These are phyloP conservation scores for Corchorus olitorius DNA, from an alignment of 345 rosid genomes.

Conservation along the genomic window DNA sequence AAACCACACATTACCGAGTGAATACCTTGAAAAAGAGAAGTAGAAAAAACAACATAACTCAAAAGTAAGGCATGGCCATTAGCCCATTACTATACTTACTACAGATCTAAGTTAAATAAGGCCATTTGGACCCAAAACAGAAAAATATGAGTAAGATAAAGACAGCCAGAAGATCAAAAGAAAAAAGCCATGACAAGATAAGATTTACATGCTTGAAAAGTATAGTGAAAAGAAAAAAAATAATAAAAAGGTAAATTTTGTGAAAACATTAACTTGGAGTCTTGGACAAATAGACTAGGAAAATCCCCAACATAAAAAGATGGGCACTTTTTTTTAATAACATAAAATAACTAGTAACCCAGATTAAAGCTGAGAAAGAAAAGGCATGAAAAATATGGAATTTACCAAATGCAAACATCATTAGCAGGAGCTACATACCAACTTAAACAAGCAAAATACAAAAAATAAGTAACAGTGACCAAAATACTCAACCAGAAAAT, in stretches of 20 bases:
- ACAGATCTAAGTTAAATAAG: conserved; percentile 42
- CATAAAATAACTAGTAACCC: not conserved
- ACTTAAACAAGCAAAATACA: not conserved
- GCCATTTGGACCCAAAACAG: conserved; percentile 2
- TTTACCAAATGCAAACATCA: not conserved
- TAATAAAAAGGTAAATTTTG: not conserved
- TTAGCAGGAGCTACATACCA: not conserved
- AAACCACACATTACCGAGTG: conserved; percentile 2
- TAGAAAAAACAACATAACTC: not conserved
- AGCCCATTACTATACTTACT: conserved; percentile 6
- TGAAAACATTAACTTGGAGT: not conserved
- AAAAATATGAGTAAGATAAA: not conserved
- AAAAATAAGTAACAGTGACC: not conserved
- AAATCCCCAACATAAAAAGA: not conserved
- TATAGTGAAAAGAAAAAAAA: not conserved
- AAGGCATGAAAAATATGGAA: not conserved
- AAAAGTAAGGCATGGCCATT: conserved; percentile 3
- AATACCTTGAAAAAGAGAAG: not conserved
- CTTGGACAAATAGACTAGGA: not conserved
- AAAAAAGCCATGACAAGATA: conserved; percentile 2
- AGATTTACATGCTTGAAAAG: conserved; percentile 3
- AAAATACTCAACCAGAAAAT: not conserved
- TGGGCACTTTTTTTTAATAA: not conserved
- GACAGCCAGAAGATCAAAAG: conserved; percentile 13
- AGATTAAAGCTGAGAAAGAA: not conserved